Percentiles rank a stretch among this genome's conserved stretches.
These are phyloP conservation scores for Naematelia aurantialba DNA, from an alignment of 768 basidiomycete genomes.

Conservation along the genomic window DNA sequence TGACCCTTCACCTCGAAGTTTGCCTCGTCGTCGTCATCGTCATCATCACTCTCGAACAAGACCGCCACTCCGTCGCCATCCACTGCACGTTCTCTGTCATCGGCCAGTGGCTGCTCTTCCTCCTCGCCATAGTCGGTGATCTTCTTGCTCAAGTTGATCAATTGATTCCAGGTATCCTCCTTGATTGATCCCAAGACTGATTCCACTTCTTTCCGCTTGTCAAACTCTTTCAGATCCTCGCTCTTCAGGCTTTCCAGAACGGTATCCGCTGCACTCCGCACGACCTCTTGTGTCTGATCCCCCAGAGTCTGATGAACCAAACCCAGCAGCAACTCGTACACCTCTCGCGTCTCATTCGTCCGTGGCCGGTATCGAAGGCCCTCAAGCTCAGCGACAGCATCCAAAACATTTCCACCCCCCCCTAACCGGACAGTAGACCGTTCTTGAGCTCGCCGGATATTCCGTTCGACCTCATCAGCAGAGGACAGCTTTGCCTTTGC, in stretches of 20 bases:
- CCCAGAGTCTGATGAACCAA: constrained; percentile 77
- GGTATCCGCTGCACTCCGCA: constrained; percentile 90
- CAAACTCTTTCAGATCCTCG: constrained; percentile 87
- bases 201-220: constrained; percentile 93
- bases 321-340: constrained; percentile 85
- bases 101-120: constrained; percentile 66
- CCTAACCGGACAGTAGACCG: constrained; percentile 60
- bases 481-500: constrained; percentile 60
- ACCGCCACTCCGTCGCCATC: constrained; percentile 99
- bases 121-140: constrained; percentile 92
- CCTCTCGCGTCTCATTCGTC: constrained; percentile 88
- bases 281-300: constrained; percentile 92
- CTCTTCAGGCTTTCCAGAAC: constrained; percentile 84
- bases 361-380: constrained; percentile 88
- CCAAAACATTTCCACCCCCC: constrained; percentile 75
- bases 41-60: constrained; percentile 94
- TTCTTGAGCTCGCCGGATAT: constrained; percentile 55
- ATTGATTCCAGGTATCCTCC: constrained; percentile 73
- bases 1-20: constrained; percentile 77
- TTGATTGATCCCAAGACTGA: constrained; percentile 64
- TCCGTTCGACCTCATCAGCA: constrained; percentile 46
- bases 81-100: constrained; percentile 79
- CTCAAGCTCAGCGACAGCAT: constrained; percentile 88
- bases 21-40: constrained; percentile 77
- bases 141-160: constrained; percentile 83